phyloP scores from a whole-genome alignment of 2,329 filamentous ascomycete species.

The Aulographum hederae region DNA sequence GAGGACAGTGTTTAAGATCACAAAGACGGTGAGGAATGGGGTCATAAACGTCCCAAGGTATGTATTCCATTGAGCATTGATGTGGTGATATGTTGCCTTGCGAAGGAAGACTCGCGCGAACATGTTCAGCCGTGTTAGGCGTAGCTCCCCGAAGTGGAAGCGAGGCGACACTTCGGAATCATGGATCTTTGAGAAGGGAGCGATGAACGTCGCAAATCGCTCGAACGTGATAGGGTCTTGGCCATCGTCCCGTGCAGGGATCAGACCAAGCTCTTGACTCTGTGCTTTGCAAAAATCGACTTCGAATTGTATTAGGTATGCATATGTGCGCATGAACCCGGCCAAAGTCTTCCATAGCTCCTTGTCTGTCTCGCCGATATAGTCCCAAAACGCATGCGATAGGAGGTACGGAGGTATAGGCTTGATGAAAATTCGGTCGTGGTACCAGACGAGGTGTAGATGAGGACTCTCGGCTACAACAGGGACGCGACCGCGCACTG shows the following conservation, averaged over 20 bases:
- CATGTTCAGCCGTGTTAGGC: too few species aligned
- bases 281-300: conserved; percentile 1
- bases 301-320: background rate
- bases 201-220: conserved; percentile 12
- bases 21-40: too few species aligned
- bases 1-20: conserved; percentile 1
- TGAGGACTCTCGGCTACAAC: conserved; percentile 21
- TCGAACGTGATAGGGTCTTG: conserved; percentile 10
- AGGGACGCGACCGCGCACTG: conserved; percentile 18
- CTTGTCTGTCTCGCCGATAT: background rate
- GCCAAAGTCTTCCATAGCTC: background rate
- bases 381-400: conserved; percentile 17
- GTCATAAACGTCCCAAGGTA: too few species aligned
- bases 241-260: background rate
- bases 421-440: conserved; percentile 6
- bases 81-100: too few species aligned
- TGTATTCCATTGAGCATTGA: too few species aligned
- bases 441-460: conserved; percentile 24
- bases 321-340: conserved; percentile 1
- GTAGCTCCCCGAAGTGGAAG: too few species aligned
- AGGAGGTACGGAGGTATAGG: conserved; percentile 2
- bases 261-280: background rate
- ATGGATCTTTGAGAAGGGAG: conserved; percentile 9
- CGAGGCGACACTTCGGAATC: conserved; percentile 14
- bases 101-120: too few species aligned